A percentile compares a stretch with the other conserved stretches of the same genome.
phyloP scores from a whole-genome alignment of 805 yeast species.

The Wickerhamomyces ciferrii region DNA sequence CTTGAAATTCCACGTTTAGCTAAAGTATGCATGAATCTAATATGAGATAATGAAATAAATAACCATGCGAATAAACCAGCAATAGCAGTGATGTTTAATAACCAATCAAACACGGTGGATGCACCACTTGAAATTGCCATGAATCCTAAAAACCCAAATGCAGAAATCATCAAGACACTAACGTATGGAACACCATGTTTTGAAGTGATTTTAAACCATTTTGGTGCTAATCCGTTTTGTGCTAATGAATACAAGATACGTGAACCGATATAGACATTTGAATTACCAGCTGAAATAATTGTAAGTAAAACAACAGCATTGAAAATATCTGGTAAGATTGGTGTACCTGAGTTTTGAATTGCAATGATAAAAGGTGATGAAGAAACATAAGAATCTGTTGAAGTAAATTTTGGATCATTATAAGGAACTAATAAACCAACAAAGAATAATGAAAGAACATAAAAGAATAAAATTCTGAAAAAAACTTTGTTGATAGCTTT shows the following conservation, averaged over 20 bases:
- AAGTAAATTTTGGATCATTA: slow-evolving; percentile 42
- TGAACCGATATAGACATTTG: slow-evolving; percentile 65
- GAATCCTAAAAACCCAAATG: slow-evolving; percentile 57
- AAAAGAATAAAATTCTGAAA: slow-evolving; percentile 56
- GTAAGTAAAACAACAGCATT: slow-evolving; percentile 61
- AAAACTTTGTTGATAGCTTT: slow-evolving; percentile 62
- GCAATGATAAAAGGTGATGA: slow-evolving; percentile 71
- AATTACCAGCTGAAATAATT: slow-evolving; percentile 66
- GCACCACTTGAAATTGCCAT: slow-evolving; percentile 46
- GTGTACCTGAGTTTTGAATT: slow-evolving; percentile 57
- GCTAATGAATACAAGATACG: slow-evolving; percentile 57
- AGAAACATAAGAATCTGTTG: slow-evolving; percentile 33
- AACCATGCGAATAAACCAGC: slow-evolving; percentile 69
- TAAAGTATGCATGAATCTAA: slow-evolving; percentile 58
- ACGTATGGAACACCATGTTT: slow-evolving; percentile 54
- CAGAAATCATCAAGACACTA: slow-evolving; percentile 49
- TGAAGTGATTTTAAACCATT: slow-evolving; percentile 40
- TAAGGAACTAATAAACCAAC: slow-evolving; percentile 62
- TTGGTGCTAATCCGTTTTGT: slow-evolving; percentile 51
- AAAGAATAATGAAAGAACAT: slow-evolving; percentile 55
- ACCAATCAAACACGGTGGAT: slow-evolving; percentile 56
- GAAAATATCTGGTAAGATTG: slow-evolving; percentile 56
- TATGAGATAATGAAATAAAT: slow-evolving; percentile 51
- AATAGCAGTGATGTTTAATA: slow-evolving; percentile 59
- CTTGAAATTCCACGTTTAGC: slow-evolving; percentile 56